phyloP scores from a whole-genome alignment of 371 early-diverging fungal genomes.

The Capillidium heterosporum region DNA sequence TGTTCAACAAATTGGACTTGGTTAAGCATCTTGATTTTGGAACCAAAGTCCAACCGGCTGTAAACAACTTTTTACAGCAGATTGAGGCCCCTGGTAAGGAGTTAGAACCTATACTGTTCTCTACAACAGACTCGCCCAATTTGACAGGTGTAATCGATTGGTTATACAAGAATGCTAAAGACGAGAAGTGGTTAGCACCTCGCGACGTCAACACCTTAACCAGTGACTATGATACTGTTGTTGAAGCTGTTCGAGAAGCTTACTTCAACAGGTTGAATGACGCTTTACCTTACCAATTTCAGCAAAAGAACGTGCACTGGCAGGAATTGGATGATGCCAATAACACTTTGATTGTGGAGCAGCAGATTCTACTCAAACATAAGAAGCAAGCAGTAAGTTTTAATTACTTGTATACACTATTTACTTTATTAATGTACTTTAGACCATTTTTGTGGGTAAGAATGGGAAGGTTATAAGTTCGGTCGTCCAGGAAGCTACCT shows the following conservation, averaged over 20 bases:
- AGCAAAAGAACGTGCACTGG: neutral
- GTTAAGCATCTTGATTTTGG: neutral
- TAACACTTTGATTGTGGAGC: neutral
- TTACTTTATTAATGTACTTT: neutral
- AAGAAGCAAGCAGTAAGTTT: neutral
- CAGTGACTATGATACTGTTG: neutral
- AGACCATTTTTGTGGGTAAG: slow-evolving; percentile 3
- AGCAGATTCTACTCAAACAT: neutral
- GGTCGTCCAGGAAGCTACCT: neutral
- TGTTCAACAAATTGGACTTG: neutral
- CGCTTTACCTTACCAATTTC: neutral
- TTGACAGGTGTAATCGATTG: neutral
- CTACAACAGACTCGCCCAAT: neutral
- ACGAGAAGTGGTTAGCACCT: neutral
- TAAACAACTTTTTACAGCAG: neutral
- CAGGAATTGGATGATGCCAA: neutral
- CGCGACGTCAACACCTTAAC: neutral
- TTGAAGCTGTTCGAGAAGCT: neutral
- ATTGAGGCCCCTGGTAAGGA: neutral
- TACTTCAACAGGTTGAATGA: neutral
- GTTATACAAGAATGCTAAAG: neutral
- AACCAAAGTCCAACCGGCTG: neutral
- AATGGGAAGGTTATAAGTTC: neutral
- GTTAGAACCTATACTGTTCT: neutral
- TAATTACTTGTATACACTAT: neutral